These are phyloP conservation scores for Cyberlindnera galapagoensis DNA, from an alignment of 805 yeast species.

Conservation along the genomic window DNA sequence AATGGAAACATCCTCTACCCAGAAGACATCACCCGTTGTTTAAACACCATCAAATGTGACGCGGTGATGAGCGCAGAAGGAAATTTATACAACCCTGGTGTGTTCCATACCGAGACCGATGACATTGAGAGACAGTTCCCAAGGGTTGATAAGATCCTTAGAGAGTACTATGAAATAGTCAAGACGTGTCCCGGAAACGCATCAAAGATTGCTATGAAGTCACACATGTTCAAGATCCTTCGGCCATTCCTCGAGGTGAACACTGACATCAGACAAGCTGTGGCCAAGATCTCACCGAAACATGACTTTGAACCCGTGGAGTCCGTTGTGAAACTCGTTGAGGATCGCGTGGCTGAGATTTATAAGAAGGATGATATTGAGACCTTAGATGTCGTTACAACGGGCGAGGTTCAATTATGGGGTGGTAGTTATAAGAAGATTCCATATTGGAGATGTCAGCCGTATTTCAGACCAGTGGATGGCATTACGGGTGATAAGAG, in stretches of 20 bases:
- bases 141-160: constrained; percentile 71
- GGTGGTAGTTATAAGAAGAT: constrained; percentile 76
- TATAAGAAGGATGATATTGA: constrained; percentile 45
- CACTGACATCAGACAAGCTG: constrained; percentile 67
- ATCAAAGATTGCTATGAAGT: constrained; percentile 76
- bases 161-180: constrained; percentile 87
- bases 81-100: constrained; percentile 87
- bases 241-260: constrained; percentile 74
- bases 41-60: constrained; percentile 61
- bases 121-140: constrained; percentile 68
- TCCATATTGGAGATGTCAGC: constrained; percentile 97
- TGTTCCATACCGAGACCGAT: constrained; percentile 48
- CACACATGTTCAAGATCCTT: constrained; percentile 83
- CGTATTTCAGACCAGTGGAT: constrained; percentile 83
- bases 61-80: constrained; percentile 99
- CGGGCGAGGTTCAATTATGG: constrained; percentile 57
- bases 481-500: constrained; percentile 56
- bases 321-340: constrained; percentile 56
- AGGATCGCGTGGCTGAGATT: constrained; percentile 53
- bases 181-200: constrained; percentile 41
- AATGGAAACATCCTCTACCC: constrained; percentile 94
- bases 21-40: constrained; percentile 70
- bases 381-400: constrained; percentile 46
- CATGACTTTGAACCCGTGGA: constrained; percentile 45
- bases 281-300: constrained; percentile 49